Base-by-base conservation (phyloP, 2,329 filamentous ascomycete species). In the Penicillium sp. region DNA sequence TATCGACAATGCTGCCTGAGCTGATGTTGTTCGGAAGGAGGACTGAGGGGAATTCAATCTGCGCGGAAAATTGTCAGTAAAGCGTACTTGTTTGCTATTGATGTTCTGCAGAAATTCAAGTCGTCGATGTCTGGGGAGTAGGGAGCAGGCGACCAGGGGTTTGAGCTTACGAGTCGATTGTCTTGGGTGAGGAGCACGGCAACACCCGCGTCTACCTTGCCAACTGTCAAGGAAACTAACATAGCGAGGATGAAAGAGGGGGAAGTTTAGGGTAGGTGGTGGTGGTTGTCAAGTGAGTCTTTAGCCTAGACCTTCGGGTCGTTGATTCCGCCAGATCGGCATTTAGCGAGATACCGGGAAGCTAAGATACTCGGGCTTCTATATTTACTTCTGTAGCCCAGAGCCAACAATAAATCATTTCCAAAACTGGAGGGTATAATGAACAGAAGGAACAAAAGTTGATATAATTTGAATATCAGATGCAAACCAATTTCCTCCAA, bases 41-140 rank as follows among this genome's bases (percentile, higher is more conserved):
- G 58, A 98, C 95, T 41, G 93, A 97, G 32, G 93, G 93, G 66
- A 98, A 98, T 69, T 98, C 93, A 69, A 98, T 97, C 91, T 97
- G 69, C 29, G 56, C 49, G 43, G 33, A 47, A 17, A 22, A 24
- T 29, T n/a, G 28, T 46, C 12, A 46, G 28, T 24, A 40, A 39
- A 2, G 8, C 19, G 3, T 9, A 8, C n/a, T 24, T 26, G 9
- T 41, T 32, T 46, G 44, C n/a, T 24, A 39, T 31, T 40, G 26
- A 22, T 32, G 15, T 40, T 41, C n/a, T 17, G 17, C 7, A 31
- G 13, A 41, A 15, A 37, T 57, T 40, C 48, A 31, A 32, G 38
- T 31, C 6, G 47, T 43, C 26, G 22, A 43, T 55, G 49, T 33
- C 45, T 49, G 47, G 50, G 47, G 37, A 43, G 21, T 42, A 42